phyloP scores from a whole-genome alignment of 768 basidiomycete species.

The Serendipita sp. region DNA sequence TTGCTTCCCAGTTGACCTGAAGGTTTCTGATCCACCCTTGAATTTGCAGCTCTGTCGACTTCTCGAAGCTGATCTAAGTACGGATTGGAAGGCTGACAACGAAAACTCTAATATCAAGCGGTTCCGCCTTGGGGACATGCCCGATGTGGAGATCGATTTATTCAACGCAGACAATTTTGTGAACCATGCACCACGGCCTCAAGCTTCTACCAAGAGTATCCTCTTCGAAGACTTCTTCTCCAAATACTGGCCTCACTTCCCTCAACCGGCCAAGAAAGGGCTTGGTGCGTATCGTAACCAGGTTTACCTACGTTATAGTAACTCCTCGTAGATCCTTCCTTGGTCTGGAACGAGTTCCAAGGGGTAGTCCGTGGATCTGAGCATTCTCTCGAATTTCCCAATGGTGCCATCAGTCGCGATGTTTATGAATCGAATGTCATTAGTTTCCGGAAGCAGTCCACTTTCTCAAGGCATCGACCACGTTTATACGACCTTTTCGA shows the following conservation, averaged over 20 bases:
- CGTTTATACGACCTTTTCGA: conserved; percentile 38
- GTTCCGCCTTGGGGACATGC: neutral
- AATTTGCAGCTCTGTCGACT: conserved; percentile 28
- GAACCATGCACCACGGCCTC: neutral
- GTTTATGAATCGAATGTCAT: conserved; percentile 27
- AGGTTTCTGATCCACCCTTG: neutral
- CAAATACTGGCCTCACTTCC: conserved; percentile 45
- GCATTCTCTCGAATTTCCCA: conserved; percentile 22
- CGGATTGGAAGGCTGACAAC: neutral
- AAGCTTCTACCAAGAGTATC: conserved; percentile 17
- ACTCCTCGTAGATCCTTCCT: conserved; percentile 31
- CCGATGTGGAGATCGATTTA: conserved; percentile 1
- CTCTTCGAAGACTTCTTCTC: conserved; percentile 31
- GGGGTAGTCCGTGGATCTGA: conserved; percentile 62
- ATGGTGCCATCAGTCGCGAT: conserved; percentile 26
- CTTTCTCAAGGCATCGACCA: conserved; percentile 35
- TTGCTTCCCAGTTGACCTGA: neutral
- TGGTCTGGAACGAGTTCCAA: conserved; percentile 46
- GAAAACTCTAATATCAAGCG: conserved; percentile 1
- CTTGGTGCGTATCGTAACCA: conserved; percentile 26
- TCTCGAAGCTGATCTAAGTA: conserved; percentile 29
- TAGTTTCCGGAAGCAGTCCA: conserved; percentile 35
- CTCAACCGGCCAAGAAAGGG: conserved; percentile 32
- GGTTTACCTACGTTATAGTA: neutral
- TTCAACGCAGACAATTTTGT: neutral